phyloP scores from a whole-genome alignment of 176 grass and related monocot species.

The Paspalum notatum region DNA sequence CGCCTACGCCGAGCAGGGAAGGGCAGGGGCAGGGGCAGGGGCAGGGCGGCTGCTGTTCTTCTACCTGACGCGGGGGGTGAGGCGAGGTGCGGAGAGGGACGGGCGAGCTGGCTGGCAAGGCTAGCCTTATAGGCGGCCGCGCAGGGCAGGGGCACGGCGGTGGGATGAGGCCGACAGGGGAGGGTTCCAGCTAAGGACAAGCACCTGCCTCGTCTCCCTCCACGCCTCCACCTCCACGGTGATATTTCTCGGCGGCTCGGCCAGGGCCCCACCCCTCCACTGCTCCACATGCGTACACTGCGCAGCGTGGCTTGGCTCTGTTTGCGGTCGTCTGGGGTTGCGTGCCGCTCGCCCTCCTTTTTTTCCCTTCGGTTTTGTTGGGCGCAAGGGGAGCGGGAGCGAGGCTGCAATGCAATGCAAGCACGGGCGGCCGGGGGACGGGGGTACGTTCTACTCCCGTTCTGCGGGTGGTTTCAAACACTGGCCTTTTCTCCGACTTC shows the following conservation, averaged over 20 bases:
- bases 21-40: no score
- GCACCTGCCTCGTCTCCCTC: constrained; percentile 22
- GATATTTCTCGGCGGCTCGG: constrained; percentile 18
- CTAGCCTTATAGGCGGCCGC: constrained; percentile 36
- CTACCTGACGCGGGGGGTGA: background rate
- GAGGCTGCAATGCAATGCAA: no score
- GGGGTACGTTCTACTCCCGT: no score
- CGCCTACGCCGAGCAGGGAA: background rate
- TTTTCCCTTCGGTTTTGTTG: constrained; percentile 14
- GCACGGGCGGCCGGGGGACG: background rate
- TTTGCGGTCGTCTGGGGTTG: background rate
- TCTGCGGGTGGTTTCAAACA: no score
- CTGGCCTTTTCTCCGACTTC: no score
- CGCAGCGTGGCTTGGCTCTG: background rate
- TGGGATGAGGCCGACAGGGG: constrained; percentile 44
- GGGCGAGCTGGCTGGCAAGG: background rate
- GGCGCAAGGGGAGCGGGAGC: background rate
- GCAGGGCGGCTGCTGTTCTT: constrained; percentile 11
- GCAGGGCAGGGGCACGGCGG: background rate
- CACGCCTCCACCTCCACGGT: background rate
- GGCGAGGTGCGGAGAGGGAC: background rate
- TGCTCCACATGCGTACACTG: background rate
- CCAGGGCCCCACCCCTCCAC: background rate
- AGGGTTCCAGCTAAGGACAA: constrained; percentile 54
- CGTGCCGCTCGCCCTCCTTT: background rate